Base-by-base conservation (phyloP, 75 land plant genomes). In the Ceratopteris richardii region DNA sequence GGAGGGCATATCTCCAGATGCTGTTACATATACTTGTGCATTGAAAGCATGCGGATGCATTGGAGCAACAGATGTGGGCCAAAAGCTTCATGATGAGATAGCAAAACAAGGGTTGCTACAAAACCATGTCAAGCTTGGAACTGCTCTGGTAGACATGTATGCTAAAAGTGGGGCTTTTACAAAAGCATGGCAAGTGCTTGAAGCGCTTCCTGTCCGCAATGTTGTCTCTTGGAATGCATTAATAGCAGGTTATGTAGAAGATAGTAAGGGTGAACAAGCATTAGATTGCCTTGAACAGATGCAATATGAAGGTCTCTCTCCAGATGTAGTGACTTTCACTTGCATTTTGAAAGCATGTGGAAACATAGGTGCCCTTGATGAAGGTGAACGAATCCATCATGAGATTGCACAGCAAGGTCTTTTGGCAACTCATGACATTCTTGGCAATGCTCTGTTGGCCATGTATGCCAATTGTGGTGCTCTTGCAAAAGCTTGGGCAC, bases 21-120 rank as follows among this genome's bases (percentile, higher is more conserved):
- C 78, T 63, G 68, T 81, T 12, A 79, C 87, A 1, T 57, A 83
- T n/a, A 77, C 79, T 7, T 80, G 82, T 55, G 73, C 83, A 80
- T 87, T 61, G 78, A 81, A 12, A 72, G 58, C 53, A 56, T 78
- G 30, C 24, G 53, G 29, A 74, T 65, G 25, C 44, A 74, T 29
- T 60, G 31, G 36, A 77, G 74, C 44, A 87, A 83, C 16, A 16
- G 9, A 64, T 74, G 74, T 30, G 60, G 75, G 54, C 87, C 80
- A 48, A 71, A 33, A 9, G 37, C 3, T 33, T 33, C 37, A 33
- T 33, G 37, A 33, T 33, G 37, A 33, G 9, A 33, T 33, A 4
- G 37, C 3, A 3, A 33, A 9, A 33, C 37, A 33, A 33, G 37
- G 37, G 9, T 33, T 33, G 3, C 37, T 33, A 4, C 7, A 9